Conservation (phyloP, 1,139 yeast species). For the Hyphopichia fennica region DNA sequence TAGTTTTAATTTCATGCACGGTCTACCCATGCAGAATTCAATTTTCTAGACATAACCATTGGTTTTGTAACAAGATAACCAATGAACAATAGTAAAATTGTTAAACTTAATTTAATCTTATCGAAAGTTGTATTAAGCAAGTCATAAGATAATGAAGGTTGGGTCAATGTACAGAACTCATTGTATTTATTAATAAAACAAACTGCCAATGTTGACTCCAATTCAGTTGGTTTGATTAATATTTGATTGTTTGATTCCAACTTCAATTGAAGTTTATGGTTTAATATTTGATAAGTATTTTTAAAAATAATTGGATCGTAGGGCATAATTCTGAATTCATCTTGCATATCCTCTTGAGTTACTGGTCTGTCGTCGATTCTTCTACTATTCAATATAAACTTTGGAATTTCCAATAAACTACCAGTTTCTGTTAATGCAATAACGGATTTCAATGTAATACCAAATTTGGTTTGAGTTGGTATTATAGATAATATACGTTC, state of each 20-base stretch:
- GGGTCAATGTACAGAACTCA: slow-evolving; percentile 70
- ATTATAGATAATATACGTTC: slow-evolving; percentile 51
- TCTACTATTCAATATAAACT: slow-evolving; percentile 60
- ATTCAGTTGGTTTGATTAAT: slow-evolving; percentile 61
- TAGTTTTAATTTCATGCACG: neutral
- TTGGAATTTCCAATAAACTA: slow-evolving; percentile 71
- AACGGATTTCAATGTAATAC: slow-evolving; percentile 73
- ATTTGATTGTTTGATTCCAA: slow-evolving; percentile 33
- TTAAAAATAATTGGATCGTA: slow-evolving; percentile 65
- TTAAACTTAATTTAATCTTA: slow-evolving; percentile 58
- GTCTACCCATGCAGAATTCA: slow-evolving; percentile 38
- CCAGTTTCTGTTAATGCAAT: slow-evolving; percentile 60
- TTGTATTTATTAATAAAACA: slow-evolving; percentile 65
- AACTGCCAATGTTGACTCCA: slow-evolving; percentile 80
- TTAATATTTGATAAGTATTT: slow-evolving; percentile 42
- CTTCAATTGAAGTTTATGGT: slow-evolving; percentile 36
- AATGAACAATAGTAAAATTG: slow-evolving; percentile 54
- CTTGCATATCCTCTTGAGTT: slow-evolving; percentile 50
- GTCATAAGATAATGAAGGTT: slow-evolving; percentile 87
- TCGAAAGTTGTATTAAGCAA: slow-evolving; percentile 67
- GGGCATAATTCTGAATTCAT: slow-evolving; percentile 61
- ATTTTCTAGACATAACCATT: slow-evolving; percentile 52
- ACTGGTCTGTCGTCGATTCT: slow-evolving; percentile 57
- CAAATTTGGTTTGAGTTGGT: slow-evolving; percentile 66
- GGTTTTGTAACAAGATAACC: slow-evolving; percentile 53